Evolutionary conservation across 495 filamentous ascomycete genomes (phyloP).

Genomic region (Hypomontagnella submonticulosa): DNA sequence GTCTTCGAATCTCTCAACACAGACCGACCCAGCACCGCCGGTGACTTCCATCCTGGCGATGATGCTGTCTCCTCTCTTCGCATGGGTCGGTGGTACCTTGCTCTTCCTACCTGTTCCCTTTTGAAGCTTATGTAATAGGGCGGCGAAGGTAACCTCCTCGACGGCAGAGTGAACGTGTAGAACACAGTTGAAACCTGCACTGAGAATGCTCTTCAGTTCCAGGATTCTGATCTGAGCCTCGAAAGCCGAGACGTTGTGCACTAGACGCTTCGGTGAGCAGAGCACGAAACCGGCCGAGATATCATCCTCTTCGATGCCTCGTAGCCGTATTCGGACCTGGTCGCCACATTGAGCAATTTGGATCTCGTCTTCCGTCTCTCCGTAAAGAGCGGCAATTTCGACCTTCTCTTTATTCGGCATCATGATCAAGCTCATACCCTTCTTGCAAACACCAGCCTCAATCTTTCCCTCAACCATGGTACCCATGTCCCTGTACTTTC

Average conservation of each 20-base stretch:
- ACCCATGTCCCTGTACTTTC: conserved; percentile 97
- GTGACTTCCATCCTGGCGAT: conserved; percentile 91
- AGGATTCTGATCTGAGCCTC: conserved; percentile 96
- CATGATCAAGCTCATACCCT: conserved; percentile 82
- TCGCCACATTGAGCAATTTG: conserved; percentile 84
- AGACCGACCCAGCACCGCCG: conserved; percentile 84
- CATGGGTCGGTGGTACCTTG: conserved; percentile 91
- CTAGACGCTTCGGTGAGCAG: conserved; percentile 88
- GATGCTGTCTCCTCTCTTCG: conserved; percentile 90
- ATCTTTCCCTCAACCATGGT: conserved; percentile 98
- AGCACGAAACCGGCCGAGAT: conserved; percentile 95
- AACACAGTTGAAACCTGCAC: conserved; percentile 85
- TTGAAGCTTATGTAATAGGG: conserved; percentile 92
- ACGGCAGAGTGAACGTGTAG: conserved; percentile 92
- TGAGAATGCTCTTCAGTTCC: conserved; percentile 94
- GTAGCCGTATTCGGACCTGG: conserved; percentile 90
- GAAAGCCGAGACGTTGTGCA: conserved; percentile 88
- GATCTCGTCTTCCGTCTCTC: conserved; percentile 96
- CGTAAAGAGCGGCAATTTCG: conserved; percentile 84
- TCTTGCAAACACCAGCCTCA: conserved; percentile 91
- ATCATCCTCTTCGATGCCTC: conserved; percentile 97
- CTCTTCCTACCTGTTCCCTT: conserved; percentile 95
- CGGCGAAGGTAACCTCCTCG: conserved; percentile 90
- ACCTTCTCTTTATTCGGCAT: conserved; percentile 93
- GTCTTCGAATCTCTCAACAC: conserved; percentile 92